Evolutionary conservation across 305 asterid species (phyloP), one percentile per base, ranked within the genome.

Genomic region (Fraxinus velutina): DNA sequence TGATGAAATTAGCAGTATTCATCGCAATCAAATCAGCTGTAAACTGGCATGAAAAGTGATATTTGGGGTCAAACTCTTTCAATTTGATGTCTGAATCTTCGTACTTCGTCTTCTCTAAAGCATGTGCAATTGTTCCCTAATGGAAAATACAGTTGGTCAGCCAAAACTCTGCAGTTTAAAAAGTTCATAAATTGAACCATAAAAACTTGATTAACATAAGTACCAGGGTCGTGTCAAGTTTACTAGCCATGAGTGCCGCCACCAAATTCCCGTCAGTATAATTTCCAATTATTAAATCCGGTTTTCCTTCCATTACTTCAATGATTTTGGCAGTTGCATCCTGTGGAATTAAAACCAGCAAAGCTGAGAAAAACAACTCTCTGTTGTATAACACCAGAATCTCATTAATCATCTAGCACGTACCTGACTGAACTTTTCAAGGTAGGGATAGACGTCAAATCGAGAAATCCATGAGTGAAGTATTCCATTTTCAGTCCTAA

Each of bases 81-180:
- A 96, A 91, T 77, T 91, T 93, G 80, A 91, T 83, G 85, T 95
- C 99, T 4, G 98, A 93, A 81, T 93, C 97, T 86, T 93, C 99
- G 10, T 95, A 95, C 88, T 95, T 95, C 37, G 99, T 93, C 90
- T 93, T 95, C 93, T 95, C 99, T 39, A 95, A 83, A 32, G 98
- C 99, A 90, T 95, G 99, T 62, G 98, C 99, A 79, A 93, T 93
- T 32, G 98, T 95, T 83, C 96, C 99, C 97, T 93, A 64, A 52
- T 83, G 1, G 50, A 81, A 79, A 80, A 76, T 76, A 32, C 34
- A 42, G 37, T 27, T 22, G 17, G 37, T 79, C 66, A 84, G 27
- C 52, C 39, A 77, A 60, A 32, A 4, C 42, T 76, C 44, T 5
- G 10, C 5, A 36, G 6, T 1, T 17, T 34, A 13, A 13, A 75